These are phyloP conservation scores for Neonothopanus nambi DNA, from an alignment of 1,284 basidiomycete genomes.

Conservation along the genomic window DNA sequence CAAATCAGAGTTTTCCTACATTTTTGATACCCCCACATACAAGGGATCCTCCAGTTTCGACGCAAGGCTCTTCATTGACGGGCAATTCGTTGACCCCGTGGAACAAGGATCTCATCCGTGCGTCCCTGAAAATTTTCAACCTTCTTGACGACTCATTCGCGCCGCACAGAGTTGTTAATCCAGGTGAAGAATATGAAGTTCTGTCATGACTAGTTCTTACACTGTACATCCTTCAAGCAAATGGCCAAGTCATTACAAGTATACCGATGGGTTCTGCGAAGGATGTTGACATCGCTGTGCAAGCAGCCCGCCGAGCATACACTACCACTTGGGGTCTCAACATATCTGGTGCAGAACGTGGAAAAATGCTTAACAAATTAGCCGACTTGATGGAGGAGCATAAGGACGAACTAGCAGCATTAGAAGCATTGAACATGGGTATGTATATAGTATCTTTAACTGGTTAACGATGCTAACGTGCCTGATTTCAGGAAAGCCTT, in stretches of 20 bases:
- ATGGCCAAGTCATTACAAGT: conserved; percentile 61
- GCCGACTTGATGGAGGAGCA: conserved; percentile 75
- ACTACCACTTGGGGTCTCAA: conserved; percentile 33
- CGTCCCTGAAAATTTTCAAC: conserved; percentile 9
- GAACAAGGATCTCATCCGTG: conserved; percentile 15
- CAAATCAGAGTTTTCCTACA: no score
- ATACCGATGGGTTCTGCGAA: conserved; percentile 63
- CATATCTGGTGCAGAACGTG: conserved; percentile 58
- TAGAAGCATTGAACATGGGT: conserved; percentile 72
- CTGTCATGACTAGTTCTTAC: conserved; percentile 13
- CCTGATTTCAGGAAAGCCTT: neutral
- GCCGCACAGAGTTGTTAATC: conserved; percentile 69
- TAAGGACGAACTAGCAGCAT: conserved; percentile 66
- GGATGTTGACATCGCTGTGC: conserved; percentile 75
- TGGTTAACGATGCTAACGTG: neutral
- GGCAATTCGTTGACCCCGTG: conserved; percentile 15
- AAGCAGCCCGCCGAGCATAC: conserved; percentile 63
- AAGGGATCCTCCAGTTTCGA: no score
- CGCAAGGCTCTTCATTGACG: conserved; percentile 19
- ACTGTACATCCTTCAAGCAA: conserved; percentile 36
- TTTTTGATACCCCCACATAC: no score
- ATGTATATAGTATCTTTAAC: conserved; percentile 13
- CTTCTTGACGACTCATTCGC: conserved; percentile 10
- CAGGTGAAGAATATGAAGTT: no score
- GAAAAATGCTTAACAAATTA: conserved; percentile 62